Evolutionary conservation across 139 green algal genomes (phyloP), one percentile per base, ranked within the genome.

Genomic region (Marvania coccoides): DNA sequence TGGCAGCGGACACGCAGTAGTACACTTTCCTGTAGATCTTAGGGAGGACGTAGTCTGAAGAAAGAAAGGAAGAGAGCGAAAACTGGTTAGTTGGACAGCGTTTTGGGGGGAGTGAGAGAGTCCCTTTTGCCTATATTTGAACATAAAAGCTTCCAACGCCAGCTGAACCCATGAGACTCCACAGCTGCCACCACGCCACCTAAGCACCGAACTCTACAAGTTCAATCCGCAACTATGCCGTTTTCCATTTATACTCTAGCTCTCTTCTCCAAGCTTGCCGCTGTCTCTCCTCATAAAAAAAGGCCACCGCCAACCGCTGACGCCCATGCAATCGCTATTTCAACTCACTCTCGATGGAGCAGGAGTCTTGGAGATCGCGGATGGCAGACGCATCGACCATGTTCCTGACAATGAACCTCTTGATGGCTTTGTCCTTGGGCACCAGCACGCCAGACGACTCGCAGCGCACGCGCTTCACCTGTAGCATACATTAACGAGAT

Each of bases 21-120:
- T 99, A 97, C 65, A 99, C 91, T 84, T 99, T 66, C 28, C 93
- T 78, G 87, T 99, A 99, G 69, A 99, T 93, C 91, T 99, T 99
- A 69, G 94, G 94, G 64, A 99, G 85, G 24, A 83, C 82, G 61
- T 99, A 99, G 61, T 83, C 88, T 95, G 82, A 33, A 39, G 36
- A 47, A 0, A 6, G 19, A 34, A 29, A 34, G 45, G 2, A 64
- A 48, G 42, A 51, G 42, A 51, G 19, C 19, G 19, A 51, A 51
- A 51, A 51, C 19, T 19, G 42, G 42, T 51, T 51, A 28, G 42
- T 51, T 28, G 19, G 19, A 51, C 19, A 51, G 19, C 42, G 19
- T 51, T 51, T 19, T 51, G 19, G 19, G 42, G n/a, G n/a, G n/a
- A n/a, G n/a, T n/a, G n/a, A n/a, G n/a, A n/a, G n/a, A n/a, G n/a